These are phyloP conservation scores for Boletus rufocinnamomeus DNA, from an alignment of 768 basidiomycete species.

Conservation along the genomic window DNA sequence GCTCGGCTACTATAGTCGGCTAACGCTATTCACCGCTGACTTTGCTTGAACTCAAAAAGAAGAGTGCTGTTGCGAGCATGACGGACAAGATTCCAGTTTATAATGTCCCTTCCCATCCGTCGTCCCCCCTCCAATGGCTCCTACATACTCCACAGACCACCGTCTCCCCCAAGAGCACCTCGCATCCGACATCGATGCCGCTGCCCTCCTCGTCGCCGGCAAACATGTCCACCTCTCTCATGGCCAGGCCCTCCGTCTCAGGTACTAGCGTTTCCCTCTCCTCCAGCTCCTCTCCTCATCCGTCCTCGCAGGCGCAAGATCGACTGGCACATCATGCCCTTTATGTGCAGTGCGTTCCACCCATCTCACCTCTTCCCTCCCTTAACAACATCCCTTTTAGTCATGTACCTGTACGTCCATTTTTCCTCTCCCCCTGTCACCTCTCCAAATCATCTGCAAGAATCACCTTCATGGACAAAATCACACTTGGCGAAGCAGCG, in stretches of 20 bases:
- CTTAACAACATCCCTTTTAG: constrained; percentile 34
- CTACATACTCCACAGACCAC: constrained; percentile 15
- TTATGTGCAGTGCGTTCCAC: constrained; percentile 71
- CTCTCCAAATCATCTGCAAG: constrained; percentile 37
- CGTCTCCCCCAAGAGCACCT: background rate
- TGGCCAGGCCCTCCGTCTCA: constrained; percentile 50
- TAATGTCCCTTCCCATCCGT: too few species aligned
- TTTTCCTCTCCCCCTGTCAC: background rate
- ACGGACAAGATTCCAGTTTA: too few species aligned
- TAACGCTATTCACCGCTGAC: too few species aligned
- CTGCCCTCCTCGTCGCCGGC: constrained; percentile 52
- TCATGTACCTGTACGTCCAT: constrained; percentile 62
- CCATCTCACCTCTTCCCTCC: background rate
- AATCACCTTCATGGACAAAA: constrained; percentile 80
- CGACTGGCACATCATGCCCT: constrained; percentile 73
- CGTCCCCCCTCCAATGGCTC: constrained; percentile 9
- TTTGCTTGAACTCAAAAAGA: too few species aligned
- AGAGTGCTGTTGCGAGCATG: too few species aligned
- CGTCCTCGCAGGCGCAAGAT: constrained; percentile 60
- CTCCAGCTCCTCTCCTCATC: background rate
- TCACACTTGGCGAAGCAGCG: constrained; percentile 69
- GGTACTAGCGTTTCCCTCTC: constrained; percentile 36
- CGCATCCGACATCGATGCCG: constrained; percentile 52
- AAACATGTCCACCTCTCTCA: constrained; percentile 48
- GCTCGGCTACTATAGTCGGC: too few species aligned